Conservation (phyloP, 306 rosid species). For the Cercis canadensis region DNA sequence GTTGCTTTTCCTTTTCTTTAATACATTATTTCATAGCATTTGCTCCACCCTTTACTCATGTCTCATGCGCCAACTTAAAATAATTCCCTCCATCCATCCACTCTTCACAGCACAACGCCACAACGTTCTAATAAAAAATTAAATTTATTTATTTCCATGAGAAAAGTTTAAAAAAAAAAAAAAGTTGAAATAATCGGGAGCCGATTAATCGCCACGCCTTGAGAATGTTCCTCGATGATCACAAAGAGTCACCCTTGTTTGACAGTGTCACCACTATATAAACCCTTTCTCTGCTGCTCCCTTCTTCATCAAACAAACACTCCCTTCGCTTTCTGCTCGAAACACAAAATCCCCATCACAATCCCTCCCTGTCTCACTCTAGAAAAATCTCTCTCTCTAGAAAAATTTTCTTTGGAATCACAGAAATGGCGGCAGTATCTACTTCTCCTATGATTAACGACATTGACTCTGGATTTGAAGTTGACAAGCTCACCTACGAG, state of each 20-base stretch:
- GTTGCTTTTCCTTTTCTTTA: conserved; percentile 17
- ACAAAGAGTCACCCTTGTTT: conserved; percentile 29
- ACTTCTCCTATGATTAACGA: conserved; percentile 46
- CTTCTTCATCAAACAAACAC: conserved; percentile 36
- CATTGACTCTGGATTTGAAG: conserved; percentile 49
- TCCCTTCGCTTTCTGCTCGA: conserved; percentile 43
- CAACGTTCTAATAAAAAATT: not conserved
- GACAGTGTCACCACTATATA: conserved; percentile 37
- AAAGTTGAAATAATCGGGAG: conserved; percentile 21
- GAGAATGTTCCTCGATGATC: conserved; percentile 49
- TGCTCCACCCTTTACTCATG: not conserved
- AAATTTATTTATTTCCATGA: too few relatives aligned
- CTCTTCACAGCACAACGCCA: too few relatives aligned
- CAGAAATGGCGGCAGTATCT: conserved; percentile 76
- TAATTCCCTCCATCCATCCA: conserved; percentile 37
- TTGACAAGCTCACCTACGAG: conserved; percentile 86
- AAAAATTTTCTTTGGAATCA: not conserved
- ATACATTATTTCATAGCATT: not conserved
- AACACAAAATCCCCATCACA: not conserved
- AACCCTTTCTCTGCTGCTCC: conserved; percentile 30
- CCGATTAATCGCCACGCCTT: conserved; percentile 26
- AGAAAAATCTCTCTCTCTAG: not conserved
- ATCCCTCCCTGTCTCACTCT: not conserved
- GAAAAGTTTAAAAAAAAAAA: not conserved
- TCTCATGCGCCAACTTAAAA: conserved; percentile 13